Evolutionary conservation across 2,329 filamentous ascomycete species (phyloP).

Genomic region (Lachnellula cervina): DNA sequence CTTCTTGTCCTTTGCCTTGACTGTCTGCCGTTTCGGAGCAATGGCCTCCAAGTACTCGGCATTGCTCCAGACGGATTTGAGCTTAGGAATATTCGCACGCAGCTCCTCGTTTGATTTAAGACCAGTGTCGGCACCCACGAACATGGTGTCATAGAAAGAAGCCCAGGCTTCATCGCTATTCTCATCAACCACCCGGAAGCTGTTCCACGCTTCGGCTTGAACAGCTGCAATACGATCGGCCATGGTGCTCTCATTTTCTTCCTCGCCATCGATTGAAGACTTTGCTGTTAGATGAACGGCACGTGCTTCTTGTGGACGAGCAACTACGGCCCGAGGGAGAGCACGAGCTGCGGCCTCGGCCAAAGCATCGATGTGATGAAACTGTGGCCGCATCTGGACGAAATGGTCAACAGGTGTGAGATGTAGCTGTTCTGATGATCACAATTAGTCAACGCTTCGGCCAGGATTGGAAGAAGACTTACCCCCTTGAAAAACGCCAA

Average conservation of each 20-base stretch:
- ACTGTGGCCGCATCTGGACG: conserved; percentile 84
- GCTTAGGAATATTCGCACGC: conserved; percentile 23
- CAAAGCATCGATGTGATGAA: conserved; percentile 85
- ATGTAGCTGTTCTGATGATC: conserved; percentile 68
- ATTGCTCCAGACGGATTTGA: conserved; percentile 51
- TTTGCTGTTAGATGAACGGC: conserved; percentile 87
- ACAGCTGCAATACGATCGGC: conserved; percentile 70
- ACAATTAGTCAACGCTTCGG: conserved; percentile 2
- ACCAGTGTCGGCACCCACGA: conserved; percentile 33
- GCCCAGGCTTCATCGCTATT: conserved; percentile 71
- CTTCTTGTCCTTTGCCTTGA: conserved; percentile 10
- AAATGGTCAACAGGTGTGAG: conserved; percentile 78
- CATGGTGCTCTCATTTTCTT: conserved; percentile 64
- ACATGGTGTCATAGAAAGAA: conserved; percentile 69
- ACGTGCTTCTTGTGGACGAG: conserved; percentile 50
- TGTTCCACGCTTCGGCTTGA: conserved; percentile 77
- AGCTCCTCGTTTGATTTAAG: conserved; percentile 14
- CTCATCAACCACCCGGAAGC: conserved; percentile 76
- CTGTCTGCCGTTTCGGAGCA: conserved; percentile 39
- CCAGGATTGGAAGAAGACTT: conserved; percentile 31
- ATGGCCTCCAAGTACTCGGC: conserved; percentile 59
- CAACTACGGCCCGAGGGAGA: conserved; percentile 22
- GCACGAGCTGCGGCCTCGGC: conserved; percentile 56
- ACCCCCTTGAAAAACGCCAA: conserved; percentile 86
- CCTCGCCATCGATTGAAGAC: conserved; percentile 63